Evolutionary conservation across 306 rosid genomes (phyloP).

Genomic region (Pachyrhizus erosus): DNA sequence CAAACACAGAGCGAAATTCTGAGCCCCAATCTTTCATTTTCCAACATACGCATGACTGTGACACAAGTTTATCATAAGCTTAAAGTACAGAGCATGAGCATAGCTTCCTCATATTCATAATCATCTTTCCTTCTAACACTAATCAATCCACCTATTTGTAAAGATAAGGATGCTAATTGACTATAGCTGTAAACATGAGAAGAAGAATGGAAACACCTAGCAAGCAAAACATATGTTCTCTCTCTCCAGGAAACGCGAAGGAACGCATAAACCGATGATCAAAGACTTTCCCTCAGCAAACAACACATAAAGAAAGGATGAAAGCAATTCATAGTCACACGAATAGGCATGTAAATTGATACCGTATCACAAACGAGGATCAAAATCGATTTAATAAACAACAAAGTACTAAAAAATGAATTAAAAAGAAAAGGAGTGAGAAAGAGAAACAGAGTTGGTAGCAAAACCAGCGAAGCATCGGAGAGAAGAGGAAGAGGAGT

Average conservation of each 20-base stretch:
- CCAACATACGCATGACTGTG: neutral
- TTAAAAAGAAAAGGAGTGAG: neutral
- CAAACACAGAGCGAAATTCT: conserved; percentile 13
- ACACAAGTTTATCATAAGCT: conserved; percentile 4
- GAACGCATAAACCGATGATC: neutral
- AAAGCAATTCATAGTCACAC: conserved; percentile 21
- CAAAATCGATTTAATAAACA: neutral
- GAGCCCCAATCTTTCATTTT: neutral
- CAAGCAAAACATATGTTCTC: neutral
- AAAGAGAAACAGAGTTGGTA: conserved; percentile 1
- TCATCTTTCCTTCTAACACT: neutral
- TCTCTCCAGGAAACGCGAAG: neutral
- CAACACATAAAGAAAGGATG: neutral
- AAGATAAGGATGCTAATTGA: neutral
- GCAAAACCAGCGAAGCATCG: neutral
- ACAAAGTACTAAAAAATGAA: neutral
- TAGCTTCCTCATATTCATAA: conserved; percentile 7
- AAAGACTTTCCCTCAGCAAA: conserved; percentile 8
- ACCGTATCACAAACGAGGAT: neutral
- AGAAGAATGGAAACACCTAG: neutral
- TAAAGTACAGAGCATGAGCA: conserved; percentile 5
- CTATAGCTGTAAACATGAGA: neutral
- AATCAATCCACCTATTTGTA: neutral
- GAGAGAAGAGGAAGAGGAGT: conserved; percentile 3
- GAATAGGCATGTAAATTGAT: conserved; percentile 25